phyloP scores from a whole-genome alignment of 768 basidiomycete genomes.

The Neoboletus subvelutipes region DNA sequence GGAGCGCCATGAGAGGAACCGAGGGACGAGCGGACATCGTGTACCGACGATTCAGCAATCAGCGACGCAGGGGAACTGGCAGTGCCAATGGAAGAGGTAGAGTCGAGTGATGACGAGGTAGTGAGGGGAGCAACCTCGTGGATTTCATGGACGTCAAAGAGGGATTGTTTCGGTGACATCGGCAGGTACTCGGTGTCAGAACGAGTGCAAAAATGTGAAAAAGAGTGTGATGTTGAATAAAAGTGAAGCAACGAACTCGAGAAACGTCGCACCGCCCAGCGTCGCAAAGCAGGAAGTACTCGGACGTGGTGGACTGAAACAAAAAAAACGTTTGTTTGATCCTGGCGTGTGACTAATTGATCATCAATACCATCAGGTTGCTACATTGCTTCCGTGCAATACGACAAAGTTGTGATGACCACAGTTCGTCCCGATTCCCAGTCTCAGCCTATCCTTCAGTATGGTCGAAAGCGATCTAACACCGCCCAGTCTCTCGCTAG shows the following conservation, averaged over 20 bases:
- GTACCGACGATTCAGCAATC: slow-evolving; percentile 4
- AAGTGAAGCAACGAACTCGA: slow-evolving; percentile 1
- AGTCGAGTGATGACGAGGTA: slow-evolving; percentile 12
- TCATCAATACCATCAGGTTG: no score
- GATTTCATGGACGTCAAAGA: slow-evolving; percentile 18
- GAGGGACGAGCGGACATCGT: slow-evolving; percentile 15
- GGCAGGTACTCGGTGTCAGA: neutral
- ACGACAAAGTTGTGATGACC: slow-evolving; percentile 46
- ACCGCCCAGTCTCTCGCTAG: slow-evolving; percentile 68
- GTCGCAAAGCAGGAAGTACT: neutral
- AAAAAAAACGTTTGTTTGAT: neutral
- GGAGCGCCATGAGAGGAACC: slow-evolving; percentile 19
- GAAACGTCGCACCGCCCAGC: slow-evolving; percentile 13
- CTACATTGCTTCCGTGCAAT: neutral
- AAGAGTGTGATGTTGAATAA: slow-evolving; percentile 28
- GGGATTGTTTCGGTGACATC: slow-evolving; percentile 14
- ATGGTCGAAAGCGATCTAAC: slow-evolving; percentile 67
- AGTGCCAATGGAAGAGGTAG: slow-evolving; percentile 15
- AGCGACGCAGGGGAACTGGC: slow-evolving; percentile 9
- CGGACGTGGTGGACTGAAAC: neutral
- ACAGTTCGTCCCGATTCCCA: slow-evolving; percentile 66
- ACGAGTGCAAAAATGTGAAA: slow-evolving; percentile 2
- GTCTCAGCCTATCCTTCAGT: slow-evolving; percentile 39
- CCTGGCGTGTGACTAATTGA: no score
- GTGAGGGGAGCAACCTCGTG: slow-evolving; percentile 15